Conservation (phyloP, 495 filamentous ascomycete genomes). For the Pyronema omphalodes region DNA sequence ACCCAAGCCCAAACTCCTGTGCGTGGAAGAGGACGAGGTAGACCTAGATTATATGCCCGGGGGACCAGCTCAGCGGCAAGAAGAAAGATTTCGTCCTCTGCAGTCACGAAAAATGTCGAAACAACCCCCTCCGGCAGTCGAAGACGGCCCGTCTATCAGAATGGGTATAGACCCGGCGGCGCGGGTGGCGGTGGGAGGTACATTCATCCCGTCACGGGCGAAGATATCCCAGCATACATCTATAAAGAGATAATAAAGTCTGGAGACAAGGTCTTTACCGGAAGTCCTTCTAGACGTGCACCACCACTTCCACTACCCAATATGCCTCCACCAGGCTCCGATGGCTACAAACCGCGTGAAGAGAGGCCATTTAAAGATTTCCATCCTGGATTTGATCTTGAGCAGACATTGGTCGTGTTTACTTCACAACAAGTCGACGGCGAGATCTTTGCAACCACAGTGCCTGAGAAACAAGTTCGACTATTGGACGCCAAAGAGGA, state of each 20-base stretch:
- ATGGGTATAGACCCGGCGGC: slow-evolving; percentile 53
- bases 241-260: slow-evolving; percentile 24
- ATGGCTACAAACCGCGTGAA: slow-evolving; percentile 91
- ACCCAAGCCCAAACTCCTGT: neutral
- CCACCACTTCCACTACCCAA: slow-evolving; percentile 28
- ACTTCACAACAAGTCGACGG: slow-evolving; percentile 69
- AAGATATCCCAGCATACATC: slow-evolving; percentile 28
- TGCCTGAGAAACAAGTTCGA: slow-evolving; percentile 6
- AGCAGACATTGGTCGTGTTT: slow-evolving; percentile 57
- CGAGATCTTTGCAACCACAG: slow-evolving; percentile 12
- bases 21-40: slow-evolving; percentile 19
- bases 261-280: neutral
- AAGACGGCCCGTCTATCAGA: slow-evolving; percentile 28
- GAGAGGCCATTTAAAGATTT: slow-evolving; percentile 96
- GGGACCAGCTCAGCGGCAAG: slow-evolving; percentile 14
- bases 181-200: slow-evolving; percentile 66
- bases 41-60: slow-evolving; percentile 15
- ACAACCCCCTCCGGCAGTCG: slow-evolving; percentile 22
- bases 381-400: slow-evolving; percentile 82
- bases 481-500: slow-evolving; percentile 21
- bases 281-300: neutral
- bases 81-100: slow-evolving; percentile 8
- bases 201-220: slow-evolving; percentile 33
- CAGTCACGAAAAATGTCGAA: slow-evolving; percentile 13
- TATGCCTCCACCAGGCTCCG: slow-evolving; percentile 36